Evolutionary conservation across 2,329 filamentous ascomycete species (phyloP), one percentile per base, ranked within the genome.

Genomic region (Fusarium sp.): DNA sequence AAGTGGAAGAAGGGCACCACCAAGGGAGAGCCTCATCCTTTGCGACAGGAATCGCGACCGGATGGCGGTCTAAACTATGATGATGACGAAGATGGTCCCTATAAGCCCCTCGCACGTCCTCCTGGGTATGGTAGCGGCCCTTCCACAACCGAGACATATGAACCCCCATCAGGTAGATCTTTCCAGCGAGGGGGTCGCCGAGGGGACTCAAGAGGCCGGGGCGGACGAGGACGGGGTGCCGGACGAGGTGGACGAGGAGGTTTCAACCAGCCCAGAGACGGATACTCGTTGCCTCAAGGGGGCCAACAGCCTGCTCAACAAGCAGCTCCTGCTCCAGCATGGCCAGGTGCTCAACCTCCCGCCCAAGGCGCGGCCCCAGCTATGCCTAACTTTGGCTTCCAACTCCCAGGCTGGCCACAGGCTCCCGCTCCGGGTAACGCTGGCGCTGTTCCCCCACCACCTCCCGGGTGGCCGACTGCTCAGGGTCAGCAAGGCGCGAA

Each of bases 71-170:
- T 92, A 42, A 89, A 87, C 74, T 93, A 93, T 71, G 90, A 91
- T 62, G 90, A 93, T 58, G 85, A 86, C 28, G 86, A 90, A 3
- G 89, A 91, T 63, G 89, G 89, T 1, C 88, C 89, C 1, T 95
- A 95, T 77, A 91, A 89, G 67, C 91, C 91, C 7, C 83, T 95
- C 19, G 80, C 90, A 21, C 84, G 92, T 19, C 92, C 92, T 3
- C 83, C 86, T 19, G 90, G 90, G 50, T 89, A 91, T 62, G 86
- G 84, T 8, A 81, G 81, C 62, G 83, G 81, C 0, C 86, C 82
- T 74, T 81, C 76, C 43, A 75, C 83, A 73, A 77, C 77, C 77
- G 74, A 84, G 78, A 66, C 68, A 6, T 76, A 75, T 25, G 76
- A 84, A 76, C 65, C 80, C 37, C 69, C 68, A 45, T 75, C 74